phyloP scores from a whole-genome alignment of 495 filamentous ascomycete genomes.

The Lasiosphaeris hirsuta region DNA sequence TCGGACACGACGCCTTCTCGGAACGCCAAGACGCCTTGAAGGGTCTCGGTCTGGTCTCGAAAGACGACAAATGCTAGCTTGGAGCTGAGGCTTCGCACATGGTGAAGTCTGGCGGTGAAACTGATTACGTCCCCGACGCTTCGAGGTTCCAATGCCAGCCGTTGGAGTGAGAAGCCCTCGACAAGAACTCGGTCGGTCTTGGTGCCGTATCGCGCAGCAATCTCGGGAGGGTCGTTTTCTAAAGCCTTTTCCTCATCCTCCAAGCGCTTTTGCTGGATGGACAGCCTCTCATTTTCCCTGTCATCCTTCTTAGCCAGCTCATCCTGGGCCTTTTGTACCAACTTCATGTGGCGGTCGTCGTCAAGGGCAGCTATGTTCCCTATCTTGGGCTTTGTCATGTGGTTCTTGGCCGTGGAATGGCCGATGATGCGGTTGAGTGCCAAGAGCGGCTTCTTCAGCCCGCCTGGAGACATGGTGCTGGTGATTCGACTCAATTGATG shows the following conservation, averaged over 20 bases:
- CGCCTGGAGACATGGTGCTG: slow-evolving; percentile 33
- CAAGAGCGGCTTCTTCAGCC: slow-evolving; percentile 41
- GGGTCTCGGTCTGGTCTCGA: slow-evolving; percentile 72
- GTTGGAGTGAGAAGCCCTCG: slow-evolving; percentile 22
- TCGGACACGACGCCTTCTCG: slow-evolving; percentile 55
- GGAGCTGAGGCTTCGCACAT: slow-evolving; percentile 76
- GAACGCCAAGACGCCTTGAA: slow-evolving; percentile 72
- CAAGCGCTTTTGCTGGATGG: slow-evolving; percentile 45
- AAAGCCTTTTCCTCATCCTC: slow-evolving; percentile 44
- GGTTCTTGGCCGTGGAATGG: slow-evolving; percentile 43
- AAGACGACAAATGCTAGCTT: slow-evolving; percentile 88
- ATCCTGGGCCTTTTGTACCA: slow-evolving; percentile 44
- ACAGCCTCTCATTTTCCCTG: slow-evolving; percentile 50
- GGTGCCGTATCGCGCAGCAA: slow-evolving; percentile 60
- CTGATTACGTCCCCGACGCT: slow-evolving; percentile 62
- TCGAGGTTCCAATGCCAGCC: slow-evolving; percentile 24
- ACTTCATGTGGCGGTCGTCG: slow-evolving; percentile 48
- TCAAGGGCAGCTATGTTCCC: slow-evolving; percentile 47
- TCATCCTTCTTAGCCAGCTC: slow-evolving; percentile 49
- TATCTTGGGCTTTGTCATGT: slow-evolving; percentile 42
- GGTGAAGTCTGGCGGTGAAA: slow-evolving; percentile 83
- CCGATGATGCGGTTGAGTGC: slow-evolving; percentile 43
- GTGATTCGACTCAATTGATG: not conserved
- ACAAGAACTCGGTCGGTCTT: slow-evolving; percentile 33
- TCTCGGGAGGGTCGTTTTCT: slow-evolving; percentile 49